Conservation (phyloP, 2,329 filamentous ascomycete species). For the Diplocarpon rosae region DNA sequence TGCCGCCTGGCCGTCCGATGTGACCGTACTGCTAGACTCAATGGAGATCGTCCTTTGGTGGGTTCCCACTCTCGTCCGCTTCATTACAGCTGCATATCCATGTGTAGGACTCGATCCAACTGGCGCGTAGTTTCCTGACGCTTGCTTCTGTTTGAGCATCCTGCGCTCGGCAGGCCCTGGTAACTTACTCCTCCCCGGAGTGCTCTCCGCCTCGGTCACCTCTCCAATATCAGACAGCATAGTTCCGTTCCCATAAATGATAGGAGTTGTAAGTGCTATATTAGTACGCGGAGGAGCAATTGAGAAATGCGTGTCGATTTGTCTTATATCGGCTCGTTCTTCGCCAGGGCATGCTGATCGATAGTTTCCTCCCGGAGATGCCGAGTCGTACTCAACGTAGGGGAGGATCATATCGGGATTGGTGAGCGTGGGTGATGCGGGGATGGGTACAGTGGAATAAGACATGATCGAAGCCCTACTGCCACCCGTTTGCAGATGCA, state of each 20-base stretch:
- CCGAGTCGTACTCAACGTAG: conserved; percentile 44
- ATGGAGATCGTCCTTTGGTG: conserved; percentile 44
- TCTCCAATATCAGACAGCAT: conserved; percentile 57
- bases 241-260: conserved; percentile 59
- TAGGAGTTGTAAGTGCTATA: conserved; percentile 48
- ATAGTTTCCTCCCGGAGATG: conserved; percentile 30
- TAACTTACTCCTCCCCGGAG: conserved; percentile 31
- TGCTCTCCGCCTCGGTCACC: conserved; percentile 42
- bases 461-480: conserved; percentile 22
- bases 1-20: conserved; percentile 35
- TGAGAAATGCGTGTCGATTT: conserved; percentile 22
- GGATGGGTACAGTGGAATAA: conserved; percentile 35
- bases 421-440: conserved; percentile 75
- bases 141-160: conserved; percentile 18
- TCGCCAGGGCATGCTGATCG: conserved; percentile 33
- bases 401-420: conserved; percentile 94
- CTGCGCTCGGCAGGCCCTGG: conserved; percentile 25
- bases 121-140: conserved; percentile 13
- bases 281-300: conserved; percentile 31
- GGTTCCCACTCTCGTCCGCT: conserved; percentile 33
- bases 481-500: conserved; percentile 20
- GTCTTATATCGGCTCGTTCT: conserved; percentile 24
- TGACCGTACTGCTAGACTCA: conserved; percentile 52
- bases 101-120: conserved; percentile 37
- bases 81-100: conserved; percentile 34